Conservation (phyloP, 169 alveolate genomes). For the Plasmodium chabaudi region DNA sequence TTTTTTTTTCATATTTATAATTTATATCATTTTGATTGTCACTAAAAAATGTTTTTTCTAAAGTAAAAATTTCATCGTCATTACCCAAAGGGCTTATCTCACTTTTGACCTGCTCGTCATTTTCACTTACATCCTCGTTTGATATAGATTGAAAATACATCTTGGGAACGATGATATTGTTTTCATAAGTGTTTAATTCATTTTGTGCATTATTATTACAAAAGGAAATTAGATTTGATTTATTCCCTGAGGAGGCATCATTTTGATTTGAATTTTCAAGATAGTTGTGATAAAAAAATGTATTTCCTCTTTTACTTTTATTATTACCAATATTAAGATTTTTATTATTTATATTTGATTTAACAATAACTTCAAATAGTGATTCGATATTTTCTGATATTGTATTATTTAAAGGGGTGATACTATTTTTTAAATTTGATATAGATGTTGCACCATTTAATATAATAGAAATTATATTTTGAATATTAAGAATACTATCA, state of each 20-base stretch:
- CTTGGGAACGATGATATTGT: constrained; percentile 15
- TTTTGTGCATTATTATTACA: not conserved
- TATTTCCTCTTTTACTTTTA: constrained; percentile 3
- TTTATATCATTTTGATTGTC: constrained; percentile 5
- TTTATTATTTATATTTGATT: constrained; percentile 14
- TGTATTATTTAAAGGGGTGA: constrained; percentile 40
- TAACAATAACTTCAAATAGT: constrained; percentile 32
- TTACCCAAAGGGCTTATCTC: not conserved
- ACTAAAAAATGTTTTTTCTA: constrained; percentile 50
- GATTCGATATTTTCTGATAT: constrained; percentile 63
- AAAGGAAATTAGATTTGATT: not conserved
- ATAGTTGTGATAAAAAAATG: constrained; percentile 29
- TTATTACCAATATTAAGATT: too few species aligned
- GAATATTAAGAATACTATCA: constrained; percentile 59
- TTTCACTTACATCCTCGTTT: not conserved
- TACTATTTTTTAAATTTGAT: constrained; percentile 52
- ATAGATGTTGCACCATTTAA: constrained; percentile 52
- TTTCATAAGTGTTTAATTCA: not conserved
- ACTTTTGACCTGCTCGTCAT: not conserved
- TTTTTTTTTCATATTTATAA: not conserved
- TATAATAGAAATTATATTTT: constrained; percentile 59
- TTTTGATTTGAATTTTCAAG: constrained; percentile 1
- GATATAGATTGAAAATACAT: constrained; percentile 44
- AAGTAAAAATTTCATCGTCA: constrained; percentile 10
- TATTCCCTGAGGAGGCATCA: not conserved